Conservation (phyloP, 73 alveolate genomes). For the Stentor coeruleus region DNA sequence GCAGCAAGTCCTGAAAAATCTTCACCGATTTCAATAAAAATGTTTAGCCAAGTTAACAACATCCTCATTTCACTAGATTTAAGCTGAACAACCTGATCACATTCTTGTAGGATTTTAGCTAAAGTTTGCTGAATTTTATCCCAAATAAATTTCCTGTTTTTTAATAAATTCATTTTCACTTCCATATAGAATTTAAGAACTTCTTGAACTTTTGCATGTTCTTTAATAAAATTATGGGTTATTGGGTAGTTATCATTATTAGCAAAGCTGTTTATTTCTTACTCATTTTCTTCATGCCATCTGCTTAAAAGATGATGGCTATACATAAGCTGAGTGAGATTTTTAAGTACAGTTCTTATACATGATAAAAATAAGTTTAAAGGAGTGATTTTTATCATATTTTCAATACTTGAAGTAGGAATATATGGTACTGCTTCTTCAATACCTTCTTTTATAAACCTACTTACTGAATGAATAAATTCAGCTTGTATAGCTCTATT, state of each 20-base stretch:
- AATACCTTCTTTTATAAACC: background rate
- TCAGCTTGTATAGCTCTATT: slow-evolving; percentile 6
- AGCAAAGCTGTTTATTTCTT: background rate
- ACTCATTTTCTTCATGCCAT: slow-evolving; percentile 26
- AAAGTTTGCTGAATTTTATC: slow-evolving; percentile 22
- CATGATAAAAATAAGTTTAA: background rate
- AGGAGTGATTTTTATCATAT: background rate
- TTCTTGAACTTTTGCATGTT: background rate
- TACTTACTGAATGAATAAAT: slow-evolving; percentile 7
- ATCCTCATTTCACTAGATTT: background rate
- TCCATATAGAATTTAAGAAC: background rate
- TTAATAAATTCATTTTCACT: background rate
- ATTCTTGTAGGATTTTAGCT: background rate
- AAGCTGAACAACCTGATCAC: background rate
- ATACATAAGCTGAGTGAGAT: slow-evolving; percentile 4
- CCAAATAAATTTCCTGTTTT: slow-evolving; percentile 12
- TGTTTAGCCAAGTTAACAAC: background rate
- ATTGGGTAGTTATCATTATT: background rate
- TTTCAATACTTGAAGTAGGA: background rate
- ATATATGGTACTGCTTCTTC: background rate
- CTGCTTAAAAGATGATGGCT: slow-evolving; percentile 4
- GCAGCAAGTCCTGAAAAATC: slow-evolving; percentile 12
- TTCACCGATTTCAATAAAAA: slow-evolving; percentile 14
- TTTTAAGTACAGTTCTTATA: background rate
- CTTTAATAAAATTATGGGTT: background rate